These are phyloP conservation scores for Eustoma russellianum DNA, from an alignment of 257 asterid genomes.

Conservation along the genomic window DNA sequence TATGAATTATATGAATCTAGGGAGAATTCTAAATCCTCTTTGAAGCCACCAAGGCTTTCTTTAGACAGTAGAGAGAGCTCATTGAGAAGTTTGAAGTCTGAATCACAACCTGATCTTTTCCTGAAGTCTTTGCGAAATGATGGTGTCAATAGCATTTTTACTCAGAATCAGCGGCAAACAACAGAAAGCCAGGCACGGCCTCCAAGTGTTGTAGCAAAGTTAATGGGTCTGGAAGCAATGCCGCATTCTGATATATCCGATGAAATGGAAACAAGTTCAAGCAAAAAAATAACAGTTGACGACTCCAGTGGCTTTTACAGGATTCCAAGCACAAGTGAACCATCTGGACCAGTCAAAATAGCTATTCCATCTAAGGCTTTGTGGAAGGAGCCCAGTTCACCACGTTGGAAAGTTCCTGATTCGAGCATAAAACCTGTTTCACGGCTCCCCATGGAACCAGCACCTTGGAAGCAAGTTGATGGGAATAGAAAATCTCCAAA, in stretches of 20 bases:
- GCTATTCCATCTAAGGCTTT: conserved; percentile 31
- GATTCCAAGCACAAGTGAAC: conserved; percentile 19
- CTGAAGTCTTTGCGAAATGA: conserved; percentile 32
- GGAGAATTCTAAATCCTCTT: conserved; percentile 39
- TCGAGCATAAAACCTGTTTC: conserved; percentile 52
- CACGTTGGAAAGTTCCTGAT: conserved; percentile 65
- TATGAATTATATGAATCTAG: conserved; percentile 28
- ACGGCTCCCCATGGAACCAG: conserved; percentile 79
- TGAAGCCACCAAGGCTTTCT: conserved; percentile 67
- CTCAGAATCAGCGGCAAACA: conserved; percentile 22
- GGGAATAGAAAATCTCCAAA: conserved; percentile 35
- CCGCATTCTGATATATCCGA: conserved; percentile 45
- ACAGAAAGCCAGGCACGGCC: conserved; percentile 43
- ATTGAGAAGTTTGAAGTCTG: conserved; percentile 32
- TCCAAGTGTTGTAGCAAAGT: conserved; percentile 89
- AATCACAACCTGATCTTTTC: conserved; percentile 27
- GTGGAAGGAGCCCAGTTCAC: conserved; percentile 72
- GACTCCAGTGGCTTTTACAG: conserved; percentile 21
- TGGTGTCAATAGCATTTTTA: conserved; percentile 20
- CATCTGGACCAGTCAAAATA: conserved; percentile 19
- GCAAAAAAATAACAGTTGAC: conserved; percentile 20
- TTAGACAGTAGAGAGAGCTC: conserved; percentile 68
- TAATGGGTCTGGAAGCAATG: conserved; percentile 75
- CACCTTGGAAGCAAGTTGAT: conserved; percentile 80
- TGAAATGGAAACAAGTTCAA: conserved; percentile 21